Conservation (phyloP, 495 filamentous ascomycete species). For the Mytilinidion resinicola region DNA sequence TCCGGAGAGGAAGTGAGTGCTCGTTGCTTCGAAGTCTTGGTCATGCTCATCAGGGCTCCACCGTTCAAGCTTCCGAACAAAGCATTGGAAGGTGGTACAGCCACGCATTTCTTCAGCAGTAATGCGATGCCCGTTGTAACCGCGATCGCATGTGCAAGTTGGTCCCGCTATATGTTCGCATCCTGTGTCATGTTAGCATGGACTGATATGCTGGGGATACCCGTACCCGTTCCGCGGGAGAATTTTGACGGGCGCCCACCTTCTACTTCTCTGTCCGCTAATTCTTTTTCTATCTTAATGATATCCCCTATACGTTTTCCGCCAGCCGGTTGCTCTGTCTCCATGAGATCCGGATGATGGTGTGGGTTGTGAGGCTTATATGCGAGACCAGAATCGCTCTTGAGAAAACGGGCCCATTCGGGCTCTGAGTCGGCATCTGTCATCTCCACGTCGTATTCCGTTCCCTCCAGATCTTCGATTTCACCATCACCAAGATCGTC, state of each 20-base stretch:
- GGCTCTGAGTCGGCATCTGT: no score
- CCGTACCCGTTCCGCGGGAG: background rate
- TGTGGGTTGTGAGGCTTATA: no score
- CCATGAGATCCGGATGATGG: no score
- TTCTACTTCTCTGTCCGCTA: background rate
- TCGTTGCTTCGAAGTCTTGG: constrained; percentile 27
- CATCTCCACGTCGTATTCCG: no score
- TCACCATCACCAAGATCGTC: background rate
- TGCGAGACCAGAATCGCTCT: no score
- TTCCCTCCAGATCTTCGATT: background rate
- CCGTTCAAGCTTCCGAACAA: constrained; percentile 22
- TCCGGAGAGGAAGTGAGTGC: constrained; percentile 32
- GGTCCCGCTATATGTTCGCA: constrained; percentile 12
- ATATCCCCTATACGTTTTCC: no score
- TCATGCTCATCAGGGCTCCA: constrained; percentile 25
- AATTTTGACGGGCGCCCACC: background rate
- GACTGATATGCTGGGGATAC: background rate
- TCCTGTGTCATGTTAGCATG: background rate
- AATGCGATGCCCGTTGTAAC: constrained; percentile 28
- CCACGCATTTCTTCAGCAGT: constrained; percentile 31
- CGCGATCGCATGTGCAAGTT: constrained; percentile 11
- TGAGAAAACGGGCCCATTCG: no score
- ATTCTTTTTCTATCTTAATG: background rate
- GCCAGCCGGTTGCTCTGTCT: no score
- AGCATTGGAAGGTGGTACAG: constrained; percentile 31